Evolutionary conservation across 805 yeast genomes (phyloP).

Genomic region (Jamesozyma spencerorum): DNA sequence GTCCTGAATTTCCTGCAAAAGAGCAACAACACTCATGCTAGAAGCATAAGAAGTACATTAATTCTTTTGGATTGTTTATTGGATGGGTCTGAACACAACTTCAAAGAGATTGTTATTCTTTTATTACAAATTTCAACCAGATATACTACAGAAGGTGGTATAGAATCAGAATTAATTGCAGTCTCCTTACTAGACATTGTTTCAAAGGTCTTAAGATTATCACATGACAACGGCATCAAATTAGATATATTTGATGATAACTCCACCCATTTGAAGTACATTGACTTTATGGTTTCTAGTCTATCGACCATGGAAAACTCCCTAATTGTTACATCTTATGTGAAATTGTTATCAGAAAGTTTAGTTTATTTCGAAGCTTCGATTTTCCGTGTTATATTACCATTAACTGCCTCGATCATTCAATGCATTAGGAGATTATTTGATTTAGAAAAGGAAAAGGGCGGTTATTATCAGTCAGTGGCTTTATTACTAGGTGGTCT

Average conservation of each 20-base stretch:
- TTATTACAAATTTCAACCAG: slow-evolving; percentile 33
- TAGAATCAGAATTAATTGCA: slow-evolving; percentile 26
- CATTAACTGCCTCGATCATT: slow-evolving; percentile 40
- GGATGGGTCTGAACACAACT: slow-evolving; percentile 50
- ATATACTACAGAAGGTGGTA: slow-evolving; percentile 16
- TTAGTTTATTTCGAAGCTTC: slow-evolving; percentile 41
- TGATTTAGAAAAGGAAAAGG: slow-evolving; percentile 17
- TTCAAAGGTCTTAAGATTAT: slow-evolving; percentile 25
- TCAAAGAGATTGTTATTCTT: slow-evolving; percentile 36
- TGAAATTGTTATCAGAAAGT: slow-evolving; percentile 42
- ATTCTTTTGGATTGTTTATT: slow-evolving; percentile 38
- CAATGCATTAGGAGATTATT: slow-evolving; percentile 21
- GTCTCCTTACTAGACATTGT: slow-evolving; percentile 27
- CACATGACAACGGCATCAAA: slow-evolving; percentile 25
- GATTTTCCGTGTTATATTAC: slow-evolving; percentile 46
- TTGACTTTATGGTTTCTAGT: slow-evolving; percentile 43
- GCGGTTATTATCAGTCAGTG: slow-evolving; percentile 40
- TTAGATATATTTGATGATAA: slow-evolving; percentile 27
- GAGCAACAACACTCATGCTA: slow-evolving; percentile 28
- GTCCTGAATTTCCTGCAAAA: slow-evolving; percentile 38
- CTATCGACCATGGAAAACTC: slow-evolving; percentile 38
- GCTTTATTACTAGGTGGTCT: slow-evolving; percentile 45
- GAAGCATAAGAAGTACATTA: slow-evolving; percentile 37
- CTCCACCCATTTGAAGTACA: slow-evolving; percentile 25
- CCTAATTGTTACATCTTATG: slow-evolving; percentile 26